These are phyloP conservation scores for Psidium guajava DNA, from an alignment of 345 rosid species.

Conservation along the genomic window DNA sequence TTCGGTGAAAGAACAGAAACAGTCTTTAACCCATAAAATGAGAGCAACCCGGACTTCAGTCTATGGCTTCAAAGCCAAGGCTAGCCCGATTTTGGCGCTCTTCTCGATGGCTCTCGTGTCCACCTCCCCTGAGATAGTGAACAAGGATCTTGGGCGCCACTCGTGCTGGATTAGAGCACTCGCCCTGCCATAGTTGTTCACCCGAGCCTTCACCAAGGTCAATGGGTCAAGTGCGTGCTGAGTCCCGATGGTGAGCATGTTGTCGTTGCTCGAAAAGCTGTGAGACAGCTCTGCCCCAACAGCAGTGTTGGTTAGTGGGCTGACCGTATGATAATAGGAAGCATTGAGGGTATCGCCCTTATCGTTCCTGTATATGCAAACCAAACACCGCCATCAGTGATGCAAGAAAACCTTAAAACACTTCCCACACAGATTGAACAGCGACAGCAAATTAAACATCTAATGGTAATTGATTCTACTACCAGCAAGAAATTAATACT, in stretches of 20 bases:
- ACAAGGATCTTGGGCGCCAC: conserved; percentile 83
- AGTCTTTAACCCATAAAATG: neutral
- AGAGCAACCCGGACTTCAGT: neutral
- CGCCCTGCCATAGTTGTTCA: conserved; percentile 75
- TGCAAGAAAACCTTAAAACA: neutral
- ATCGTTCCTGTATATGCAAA: conserved; percentile 46
- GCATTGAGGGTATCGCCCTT: conserved; percentile 68
- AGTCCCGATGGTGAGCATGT: conserved; percentile 69
- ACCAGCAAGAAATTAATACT: neutral
- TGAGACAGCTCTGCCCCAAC: conserved; percentile 96
- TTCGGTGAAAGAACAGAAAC: neutral
- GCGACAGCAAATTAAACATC: neutral
- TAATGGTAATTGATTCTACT: neutral
- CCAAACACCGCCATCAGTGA: neutral
- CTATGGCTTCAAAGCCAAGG: conserved; percentile 81
- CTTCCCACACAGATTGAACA: neutral
- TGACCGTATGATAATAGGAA: conserved; percentile 87
- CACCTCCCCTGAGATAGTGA: conserved; percentile 87
- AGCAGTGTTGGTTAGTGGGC: conserved; percentile 69
- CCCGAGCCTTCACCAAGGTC: conserved; percentile 81
- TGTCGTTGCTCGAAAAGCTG: conserved; percentile 72
- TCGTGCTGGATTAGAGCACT: conserved; percentile 93
- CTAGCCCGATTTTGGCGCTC: conserved; percentile 85
- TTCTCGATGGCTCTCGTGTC: conserved; percentile 87
- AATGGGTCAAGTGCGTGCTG: conserved; percentile 86